Base-by-base conservation (phyloP, 768 basidiomycete species). In the Tricholoma saponaceum region DNA sequence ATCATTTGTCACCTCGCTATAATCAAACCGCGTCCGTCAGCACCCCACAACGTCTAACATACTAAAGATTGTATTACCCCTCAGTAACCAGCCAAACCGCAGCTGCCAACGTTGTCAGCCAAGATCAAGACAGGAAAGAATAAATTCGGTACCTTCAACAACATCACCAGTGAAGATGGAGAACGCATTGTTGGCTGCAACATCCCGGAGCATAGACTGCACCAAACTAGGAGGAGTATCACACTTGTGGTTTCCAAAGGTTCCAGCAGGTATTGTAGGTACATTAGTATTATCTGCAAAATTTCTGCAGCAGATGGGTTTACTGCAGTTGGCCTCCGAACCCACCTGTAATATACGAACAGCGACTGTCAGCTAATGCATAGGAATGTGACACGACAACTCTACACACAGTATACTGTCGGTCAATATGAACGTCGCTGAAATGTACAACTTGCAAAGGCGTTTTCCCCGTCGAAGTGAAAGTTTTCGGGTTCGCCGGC, bases 91-190 rank as follows among this genome's bases (percentile, higher is more conserved):
- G 66, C 83, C 83, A 84, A 14, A 81, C 72, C 5, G 79, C 78
- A 56, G 76, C 82, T 83, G 51, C 30, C 16, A 43, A n/a, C 18
- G 26, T 6, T 44, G 46, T 50, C 52, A 55, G 46, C 28, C 35
- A 46, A 13, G n/a, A 43, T 44, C 33, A 25, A 32, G 4, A 28
- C 22, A 26, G 8, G 22, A 32, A 13, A n/a, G n/a, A n/a, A 39
- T 44, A 7, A 44, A 16, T 33, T 23, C 12, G 9, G 30, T 51
- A 82, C 83, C 80, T 69, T 85, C 84, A 4, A 85, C 77, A 5
- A 85, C 80, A 64, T 86, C 85, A 5, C 85, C 86, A 2, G 85
- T 87, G 62, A 86, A 86, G 32, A 87, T 78, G 4, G 81, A 76
- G 64, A 84, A 85, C 6, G 67, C 65, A 14, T 74, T 74, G 16